Evolutionary conservation across 2,329 filamentous ascomycete genomes (phyloP).

Genomic region (Fusarium sp.): DNA sequence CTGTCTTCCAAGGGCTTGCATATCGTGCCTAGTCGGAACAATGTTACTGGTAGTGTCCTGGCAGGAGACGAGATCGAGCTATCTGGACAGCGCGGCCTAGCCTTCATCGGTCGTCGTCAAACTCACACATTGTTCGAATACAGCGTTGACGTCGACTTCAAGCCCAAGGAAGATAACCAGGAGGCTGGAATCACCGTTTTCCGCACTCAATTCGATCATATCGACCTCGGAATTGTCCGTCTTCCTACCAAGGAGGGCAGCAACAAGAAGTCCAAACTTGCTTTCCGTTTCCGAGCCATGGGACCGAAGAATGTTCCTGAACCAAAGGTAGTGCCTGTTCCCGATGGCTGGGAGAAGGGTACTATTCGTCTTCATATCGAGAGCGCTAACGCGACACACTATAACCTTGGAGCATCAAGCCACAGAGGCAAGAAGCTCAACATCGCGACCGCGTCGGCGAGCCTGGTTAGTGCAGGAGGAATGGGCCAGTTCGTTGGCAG

Average conservation of each 20-base stretch:
- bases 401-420: constrained; percentile 14
- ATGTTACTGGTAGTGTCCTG: constrained; percentile 1
- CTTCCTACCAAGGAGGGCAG: background rate
- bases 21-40: constrained; percentile 20
- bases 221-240: constrained; percentile 23
- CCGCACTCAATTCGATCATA: constrained; percentile 33
- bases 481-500: constrained; percentile 21
- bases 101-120: constrained; percentile 30
- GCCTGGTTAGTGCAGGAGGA: constrained; percentile 22
- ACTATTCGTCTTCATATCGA: constrained; percentile 6
- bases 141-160: constrained; percentile 21
- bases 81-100: constrained; percentile 13
- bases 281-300: constrained; percentile 20
- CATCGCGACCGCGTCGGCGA: constrained; percentile 13
- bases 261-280: background rate
- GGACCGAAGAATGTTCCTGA: background rate
- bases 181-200: constrained; percentile 30
- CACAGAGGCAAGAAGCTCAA: background rate
- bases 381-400: constrained; percentile 24
- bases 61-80: constrained; percentile 17
- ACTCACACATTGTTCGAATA: constrained; percentile 27
- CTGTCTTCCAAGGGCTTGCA: constrained; percentile 7
- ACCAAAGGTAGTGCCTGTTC: constrained; percentile 11
- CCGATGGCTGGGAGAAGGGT: constrained; percentile 13
- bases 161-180: background rate